A percentile compares a stretch with the other conserved stretches of the same genome.
These are phyloP conservation scores for Trichoderma sp. DNA, from an alignment of 2,329 filamentous ascomycete genomes.

Conservation along the genomic window DNA sequence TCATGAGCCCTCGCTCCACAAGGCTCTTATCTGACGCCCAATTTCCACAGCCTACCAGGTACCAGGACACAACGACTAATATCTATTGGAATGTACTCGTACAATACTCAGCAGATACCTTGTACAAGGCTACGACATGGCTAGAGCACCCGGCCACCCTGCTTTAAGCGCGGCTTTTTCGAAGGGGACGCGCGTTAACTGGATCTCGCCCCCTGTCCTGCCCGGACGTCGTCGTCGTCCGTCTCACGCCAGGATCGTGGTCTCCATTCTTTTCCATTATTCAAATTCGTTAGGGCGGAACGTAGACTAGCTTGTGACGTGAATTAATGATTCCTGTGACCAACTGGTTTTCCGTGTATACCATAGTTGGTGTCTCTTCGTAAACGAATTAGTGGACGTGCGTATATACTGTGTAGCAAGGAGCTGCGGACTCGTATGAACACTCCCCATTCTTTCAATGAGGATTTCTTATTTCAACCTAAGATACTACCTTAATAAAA, in stretches of 20 bases:
- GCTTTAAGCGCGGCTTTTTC: not conserved
- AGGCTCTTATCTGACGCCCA: not conserved
- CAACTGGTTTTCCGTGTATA: not conserved
- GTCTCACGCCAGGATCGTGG: constrained; percentile 3
- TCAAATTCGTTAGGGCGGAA: not conserved
- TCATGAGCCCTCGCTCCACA: not conserved
- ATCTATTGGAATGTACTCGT: not conserved
- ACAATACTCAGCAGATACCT: not conserved
- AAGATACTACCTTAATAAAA: not conserved
- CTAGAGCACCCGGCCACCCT: not conserved
- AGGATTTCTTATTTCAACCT: not conserved
- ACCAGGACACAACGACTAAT: not conserved
- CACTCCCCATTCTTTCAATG: not conserved
- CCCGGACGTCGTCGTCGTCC: not conserved
- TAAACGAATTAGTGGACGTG: not conserved
- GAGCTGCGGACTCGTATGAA: not conserved
- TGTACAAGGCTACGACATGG: not conserved
- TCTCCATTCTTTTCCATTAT: not conserved
- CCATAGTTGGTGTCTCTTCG: not conserved
- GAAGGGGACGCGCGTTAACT: constrained; percentile 20
- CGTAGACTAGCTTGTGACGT: not conserved
- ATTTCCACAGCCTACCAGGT: not conserved
- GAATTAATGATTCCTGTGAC: not conserved
- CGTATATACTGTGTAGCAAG: not conserved
- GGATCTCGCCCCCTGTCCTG: constrained; percentile 5